These are phyloP conservation scores for Talaromyces albobiverticillius DNA, from an alignment of 2,329 filamentous ascomycete genomes.

Conservation along the genomic window DNA sequence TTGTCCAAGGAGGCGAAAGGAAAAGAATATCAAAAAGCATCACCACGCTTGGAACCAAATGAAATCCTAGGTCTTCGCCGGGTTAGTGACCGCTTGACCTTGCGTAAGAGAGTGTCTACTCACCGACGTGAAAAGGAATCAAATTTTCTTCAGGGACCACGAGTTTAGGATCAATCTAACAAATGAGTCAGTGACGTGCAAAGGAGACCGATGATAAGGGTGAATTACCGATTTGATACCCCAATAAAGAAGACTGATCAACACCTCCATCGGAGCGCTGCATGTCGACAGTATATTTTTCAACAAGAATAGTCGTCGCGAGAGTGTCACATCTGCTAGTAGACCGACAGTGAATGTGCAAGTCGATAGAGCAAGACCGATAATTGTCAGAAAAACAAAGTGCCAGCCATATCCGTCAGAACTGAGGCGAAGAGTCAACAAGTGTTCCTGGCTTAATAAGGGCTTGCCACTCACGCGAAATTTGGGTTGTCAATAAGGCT, in stretches of 20 bases:
- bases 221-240: conserved; percentile 46
- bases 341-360: conserved; percentile 54
- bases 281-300: conserved; percentile 60
- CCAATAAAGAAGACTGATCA: conserved; percentile 63
- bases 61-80: conserved; percentile 44
- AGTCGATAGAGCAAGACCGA: conserved; percentile 57
- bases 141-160: conserved; percentile 47
- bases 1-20: conserved; percentile 60
- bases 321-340: conserved; percentile 55
- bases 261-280: conserved; percentile 58
- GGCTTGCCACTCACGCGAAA: conserved; percentile 32
- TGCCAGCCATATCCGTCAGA: conserved; percentile 64
- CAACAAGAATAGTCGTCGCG: conserved; percentile 49
- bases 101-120: conserved; percentile 5
- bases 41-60: conserved; percentile 53
- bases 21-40: conserved; percentile 56
- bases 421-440: conserved; percentile 26
- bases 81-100: neutral
- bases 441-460: conserved; percentile 2
- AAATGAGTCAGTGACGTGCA: conserved; percentile 8
- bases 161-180: conserved; percentile 44
- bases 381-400: conserved; percentile 63
- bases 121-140: conserved; percentile 37
- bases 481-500: conserved; percentile 45
- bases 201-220: neutral